Base-by-base conservation (phyloP, 176 grass and related monocot genomes). In the Phyllostachys edulis region DNA sequence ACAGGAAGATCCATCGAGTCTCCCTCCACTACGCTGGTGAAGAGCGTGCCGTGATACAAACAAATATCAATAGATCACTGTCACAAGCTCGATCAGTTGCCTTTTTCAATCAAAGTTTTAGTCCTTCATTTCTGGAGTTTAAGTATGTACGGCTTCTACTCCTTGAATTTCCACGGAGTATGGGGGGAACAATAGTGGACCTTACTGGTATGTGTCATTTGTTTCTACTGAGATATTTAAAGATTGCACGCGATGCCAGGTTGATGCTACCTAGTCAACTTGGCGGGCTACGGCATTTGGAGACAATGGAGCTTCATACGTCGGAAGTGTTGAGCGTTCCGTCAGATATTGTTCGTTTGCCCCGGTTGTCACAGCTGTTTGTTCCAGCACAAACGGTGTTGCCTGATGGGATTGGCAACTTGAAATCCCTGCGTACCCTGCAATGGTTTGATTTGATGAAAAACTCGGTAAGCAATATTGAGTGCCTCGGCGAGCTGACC, bases 181-280 rank as follows among this genome's bases (percentile, higher is more conserved):
- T 0, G 29, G 29, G 29, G 29, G 29, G 7, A 42, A 40, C 0
- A 42, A 0, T 1, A 51, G n/a, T 64, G 9, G 60, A 84, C 23
- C 15, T 85, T 0, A 67, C 46, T 3, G 23, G 16, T 45, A 44
- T 85, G 1, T 41, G 32, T 32, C 14, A 10, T 0, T 68, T 85
- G 51, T 85, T 76, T 67, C 72, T 55, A 5, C 15, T 85, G 6
- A 85, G 23, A 57, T 59, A 67, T 56, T 15, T 85, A 21, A 67
- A 68, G 47, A 40, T 85, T 59, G 8, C 0, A 40, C 0, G 6
- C 0, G 39, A 6, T 40, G 1, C 7, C 0, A 42, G 12, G 7
- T 24, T 82, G 16, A 16, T 73, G 24, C 24, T 82, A 23, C 70
- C 71, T 84, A 11, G 3, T 73, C 20, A 52, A 27, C 5, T 83